Evolutionary conservation across 2,329 filamentous ascomycete genomes (phyloP).

Genomic region (Lecanicillium sp.): DNA sequence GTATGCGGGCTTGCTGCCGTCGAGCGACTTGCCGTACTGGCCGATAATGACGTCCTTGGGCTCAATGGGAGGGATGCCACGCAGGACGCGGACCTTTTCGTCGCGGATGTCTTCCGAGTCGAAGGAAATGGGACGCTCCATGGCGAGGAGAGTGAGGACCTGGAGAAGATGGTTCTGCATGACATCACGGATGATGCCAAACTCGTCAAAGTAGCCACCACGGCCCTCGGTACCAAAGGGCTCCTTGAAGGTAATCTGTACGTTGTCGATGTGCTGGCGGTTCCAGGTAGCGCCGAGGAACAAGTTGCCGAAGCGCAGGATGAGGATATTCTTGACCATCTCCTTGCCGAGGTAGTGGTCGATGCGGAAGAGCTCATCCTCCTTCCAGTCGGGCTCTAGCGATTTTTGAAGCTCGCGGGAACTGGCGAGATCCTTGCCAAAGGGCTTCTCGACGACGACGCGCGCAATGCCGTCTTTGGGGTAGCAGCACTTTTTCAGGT

Average conservation of each 20-base stretch:
- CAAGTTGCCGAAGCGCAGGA: slow-evolving; percentile 95
- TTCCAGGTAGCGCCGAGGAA: slow-evolving; percentile 99
- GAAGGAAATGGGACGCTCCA: slow-evolving; percentile 98
- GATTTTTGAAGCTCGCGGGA: slow-evolving; percentile 93
- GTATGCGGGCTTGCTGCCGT: slow-evolving; percentile 94
- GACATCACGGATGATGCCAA: slow-evolving; percentile 97
- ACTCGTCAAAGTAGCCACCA: slow-evolving; percentile 98
- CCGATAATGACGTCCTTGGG: slow-evolving; percentile 99
- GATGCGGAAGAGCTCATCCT: slow-evolving; percentile 98
- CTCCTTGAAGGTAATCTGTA: slow-evolving; percentile 99
- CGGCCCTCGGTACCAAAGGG: slow-evolving; percentile 97
- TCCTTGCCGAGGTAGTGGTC: slow-evolving; percentile 99
- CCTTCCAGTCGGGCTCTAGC: slow-evolving; percentile 94
- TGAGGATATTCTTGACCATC: slow-evolving; percentile 99
- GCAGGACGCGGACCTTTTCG: slow-evolving; percentile 94
- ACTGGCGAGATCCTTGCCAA: slow-evolving; percentile 92
- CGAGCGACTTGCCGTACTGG: slow-evolving; percentile 93
- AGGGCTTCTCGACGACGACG: slow-evolving; percentile 98
- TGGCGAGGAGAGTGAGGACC: slow-evolving; percentile 89
- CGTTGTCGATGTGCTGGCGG: slow-evolving; percentile 97
- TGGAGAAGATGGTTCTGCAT: slow-evolving; percentile 99
- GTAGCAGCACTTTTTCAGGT: slow-evolving; percentile 96
- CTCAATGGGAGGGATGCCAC: slow-evolving; percentile 88
- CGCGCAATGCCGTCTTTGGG: slow-evolving; percentile 83
- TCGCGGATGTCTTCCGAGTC: slow-evolving; percentile 97